Evolutionary conservation across 768 basidiomycete species (phyloP).

Genomic region (Clitopilus hobsonii): DNA sequence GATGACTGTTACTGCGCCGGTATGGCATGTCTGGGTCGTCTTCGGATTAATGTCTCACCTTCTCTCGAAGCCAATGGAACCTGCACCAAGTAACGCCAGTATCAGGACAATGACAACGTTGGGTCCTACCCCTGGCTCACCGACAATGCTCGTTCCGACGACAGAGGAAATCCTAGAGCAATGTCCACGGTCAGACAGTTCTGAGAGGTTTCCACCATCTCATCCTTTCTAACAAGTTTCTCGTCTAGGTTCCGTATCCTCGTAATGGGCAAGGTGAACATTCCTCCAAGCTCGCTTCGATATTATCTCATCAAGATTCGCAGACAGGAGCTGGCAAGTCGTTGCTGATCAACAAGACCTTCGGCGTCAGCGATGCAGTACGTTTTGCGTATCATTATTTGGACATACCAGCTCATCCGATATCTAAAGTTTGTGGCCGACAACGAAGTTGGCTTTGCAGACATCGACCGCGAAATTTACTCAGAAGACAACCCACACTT

Average conservation of each 20-base stretch:
- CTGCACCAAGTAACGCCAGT: too few relatives aligned
- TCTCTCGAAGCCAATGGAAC: too few relatives aligned
- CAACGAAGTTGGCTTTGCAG: conserved; percentile 12
- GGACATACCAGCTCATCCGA: neutral
- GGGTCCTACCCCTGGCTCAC: too few relatives aligned
- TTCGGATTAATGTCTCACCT: too few relatives aligned
- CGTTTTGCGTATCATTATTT: neutral
- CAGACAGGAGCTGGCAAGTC: conserved; percentile 27
- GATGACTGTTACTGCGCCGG: too few relatives aligned
- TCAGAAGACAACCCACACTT: conserved; percentile 21
- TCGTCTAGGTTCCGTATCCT: conserved; percentile 19
- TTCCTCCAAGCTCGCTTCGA: neutral
- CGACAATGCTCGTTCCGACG: conserved; percentile 4
- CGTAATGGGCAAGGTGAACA: conserved; percentile 20
- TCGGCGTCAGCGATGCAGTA: conserved; percentile 20
- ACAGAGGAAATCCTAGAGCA: conserved; percentile 11
- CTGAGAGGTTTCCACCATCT: neutral
- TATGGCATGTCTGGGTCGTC: too few relatives aligned
- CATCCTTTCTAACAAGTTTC: neutral
- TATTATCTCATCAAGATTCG: neutral
- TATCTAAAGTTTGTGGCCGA: conserved; percentile 15
- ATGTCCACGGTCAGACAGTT: conserved; percentile 9
- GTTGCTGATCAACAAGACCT: conserved; percentile 21
- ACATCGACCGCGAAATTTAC: conserved; percentile 22
- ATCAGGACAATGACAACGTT: neutral